Evolutionary conservation across 345 rosid genomes (phyloP).

Genomic region (Zanthoxylum bungeanum): DNA sequence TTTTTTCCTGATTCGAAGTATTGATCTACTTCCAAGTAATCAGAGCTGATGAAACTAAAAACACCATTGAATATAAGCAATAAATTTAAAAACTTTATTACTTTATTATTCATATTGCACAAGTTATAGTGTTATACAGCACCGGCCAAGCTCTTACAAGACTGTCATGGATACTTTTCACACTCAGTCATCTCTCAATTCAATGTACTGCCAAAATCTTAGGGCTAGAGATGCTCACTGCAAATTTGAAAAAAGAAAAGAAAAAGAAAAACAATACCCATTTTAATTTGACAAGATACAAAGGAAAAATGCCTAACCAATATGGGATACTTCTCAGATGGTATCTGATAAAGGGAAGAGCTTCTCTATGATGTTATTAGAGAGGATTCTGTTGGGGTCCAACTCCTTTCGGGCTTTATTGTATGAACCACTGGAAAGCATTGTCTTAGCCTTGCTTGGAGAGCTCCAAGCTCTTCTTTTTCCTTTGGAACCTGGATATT

Average conservation of each 20-base stretch:
- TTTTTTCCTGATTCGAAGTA: not conserved
- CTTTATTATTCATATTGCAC: not conserved
- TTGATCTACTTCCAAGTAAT: not conserved
- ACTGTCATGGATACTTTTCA: not conserved
- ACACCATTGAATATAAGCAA: not conserved
- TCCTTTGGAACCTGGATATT: conserved; percentile 87
- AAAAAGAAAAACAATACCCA: not conserved
- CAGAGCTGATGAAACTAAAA: not conserved
- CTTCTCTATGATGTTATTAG: conserved; percentile 78
- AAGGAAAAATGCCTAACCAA: not conserved
- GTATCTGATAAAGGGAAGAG: conserved; percentile 62
- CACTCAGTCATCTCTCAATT: not conserved
- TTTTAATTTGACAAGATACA: too few species aligned
- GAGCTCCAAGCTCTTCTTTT: conserved; percentile 70
- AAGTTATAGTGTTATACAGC: too few species aligned
- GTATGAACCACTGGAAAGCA: conserved; percentile 70
- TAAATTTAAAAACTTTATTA: not conserved
- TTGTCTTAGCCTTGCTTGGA: conserved; percentile 70
- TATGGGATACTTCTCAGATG: conserved; percentile 32
- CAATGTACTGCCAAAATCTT: not conserved
- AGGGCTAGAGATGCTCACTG: not conserved
- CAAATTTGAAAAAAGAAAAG: not conserved
- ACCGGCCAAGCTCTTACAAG: not conserved
- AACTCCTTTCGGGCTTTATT: conserved; percentile 65
- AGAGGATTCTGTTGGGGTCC: conserved; percentile 88